phyloP scores from a whole-genome alignment of 768 basidiomycete species.

The Pisolithus marmoratus region DNA sequence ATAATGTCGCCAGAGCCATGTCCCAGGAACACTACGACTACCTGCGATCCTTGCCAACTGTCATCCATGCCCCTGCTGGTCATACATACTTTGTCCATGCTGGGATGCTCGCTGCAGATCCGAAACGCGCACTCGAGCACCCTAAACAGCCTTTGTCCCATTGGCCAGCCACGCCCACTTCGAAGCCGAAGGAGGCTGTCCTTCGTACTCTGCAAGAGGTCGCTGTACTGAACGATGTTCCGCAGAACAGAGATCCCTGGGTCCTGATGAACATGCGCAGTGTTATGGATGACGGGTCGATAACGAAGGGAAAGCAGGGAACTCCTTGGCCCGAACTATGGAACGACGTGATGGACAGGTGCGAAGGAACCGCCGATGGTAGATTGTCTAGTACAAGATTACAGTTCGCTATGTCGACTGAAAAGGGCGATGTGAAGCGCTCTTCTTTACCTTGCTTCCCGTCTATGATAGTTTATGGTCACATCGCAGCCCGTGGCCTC shows the following conservation, averaged over 20 bases:
- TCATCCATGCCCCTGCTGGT: conserved; percentile 66
- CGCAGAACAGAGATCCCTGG: conserved; percentile 78
- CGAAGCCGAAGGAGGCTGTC: conserved; percentile 11
- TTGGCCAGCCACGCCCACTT: conserved; percentile 37
- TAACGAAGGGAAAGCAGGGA: conserved; percentile 36
- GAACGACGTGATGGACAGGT: conserved; percentile 58
- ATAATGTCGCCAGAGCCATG: conserved; percentile 65
- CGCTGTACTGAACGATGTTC: conserved; percentile 58
- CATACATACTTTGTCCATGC: conserved; percentile 81
- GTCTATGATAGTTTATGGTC: conserved; percentile 81
- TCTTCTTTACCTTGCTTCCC: conserved; percentile 57
- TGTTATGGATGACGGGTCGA: conserved; percentile 34
- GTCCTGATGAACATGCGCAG: conserved; percentile 41
- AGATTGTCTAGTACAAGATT: conserved; percentile 5
- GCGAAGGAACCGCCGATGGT: conserved; percentile 40
- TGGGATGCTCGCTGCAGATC: conserved; percentile 73
- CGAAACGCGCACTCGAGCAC: conserved; percentile 43
- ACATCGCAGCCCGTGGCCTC: conserved; percentile 72
- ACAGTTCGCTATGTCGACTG: conserved; percentile 12
- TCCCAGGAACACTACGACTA: conserved; percentile 62
- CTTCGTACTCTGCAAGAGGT: conserved; percentile 62
- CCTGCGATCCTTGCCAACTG: conserved; percentile 66
- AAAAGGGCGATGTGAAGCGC: conserved; percentile 11
- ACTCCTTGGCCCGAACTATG: conserved; percentile 74
- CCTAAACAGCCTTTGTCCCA: conserved; percentile 67